Percentiles rank a stretch among this genome's conserved stretches.
Conservation (phyloP, 306 rosid genomes). For the Cucumis cinereus region DNA sequence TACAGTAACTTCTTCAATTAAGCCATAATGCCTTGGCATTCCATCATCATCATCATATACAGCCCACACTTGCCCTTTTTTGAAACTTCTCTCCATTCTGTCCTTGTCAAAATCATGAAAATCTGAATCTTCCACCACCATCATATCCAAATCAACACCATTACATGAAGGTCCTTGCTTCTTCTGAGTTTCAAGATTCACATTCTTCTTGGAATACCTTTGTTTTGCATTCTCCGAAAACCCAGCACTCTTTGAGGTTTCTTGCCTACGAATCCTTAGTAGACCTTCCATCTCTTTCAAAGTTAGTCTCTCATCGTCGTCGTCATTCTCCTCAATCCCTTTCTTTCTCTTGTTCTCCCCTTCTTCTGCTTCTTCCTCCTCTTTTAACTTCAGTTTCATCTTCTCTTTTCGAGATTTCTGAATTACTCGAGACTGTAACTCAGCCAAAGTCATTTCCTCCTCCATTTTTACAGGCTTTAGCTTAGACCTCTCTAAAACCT, state of each 20-base stretch:
- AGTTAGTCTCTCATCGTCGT: conserved; percentile 4
- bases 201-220: conserved; percentile 11
- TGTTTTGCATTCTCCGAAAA: conserved; percentile 11
- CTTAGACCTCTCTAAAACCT: conserved; percentile 52
- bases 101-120: conserved; percentile 72
- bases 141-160: conserved; percentile 24
- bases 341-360: conserved; percentile 13
- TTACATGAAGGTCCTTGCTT: conserved; percentile 9
- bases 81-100: conserved; percentile 69
- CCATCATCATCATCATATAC: conserved; percentile 73
- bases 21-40: conserved; percentile 71
- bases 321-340: neutral
- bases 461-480: conserved; percentile 24
- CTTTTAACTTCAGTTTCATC: conserved; percentile 21
- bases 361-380: conserved; percentile 19
- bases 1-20: conserved; percentile 49
- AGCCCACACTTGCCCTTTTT: conserved; percentile 92
- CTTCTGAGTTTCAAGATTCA: conserved; percentile 9
- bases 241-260: conserved; percentile 15
- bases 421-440: conserved; percentile 46
- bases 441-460: conserved; percentile 80
- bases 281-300: conserved; percentile 15
- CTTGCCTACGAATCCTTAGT: conserved; percentile 5
- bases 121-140: conserved; percentile 64
- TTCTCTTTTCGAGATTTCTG: conserved; percentile 27